These are phyloP conservation scores for Venturiaceae sp. DNA, from an alignment of 2,329 filamentous ascomycete species.

Conservation along the genomic window DNA sequence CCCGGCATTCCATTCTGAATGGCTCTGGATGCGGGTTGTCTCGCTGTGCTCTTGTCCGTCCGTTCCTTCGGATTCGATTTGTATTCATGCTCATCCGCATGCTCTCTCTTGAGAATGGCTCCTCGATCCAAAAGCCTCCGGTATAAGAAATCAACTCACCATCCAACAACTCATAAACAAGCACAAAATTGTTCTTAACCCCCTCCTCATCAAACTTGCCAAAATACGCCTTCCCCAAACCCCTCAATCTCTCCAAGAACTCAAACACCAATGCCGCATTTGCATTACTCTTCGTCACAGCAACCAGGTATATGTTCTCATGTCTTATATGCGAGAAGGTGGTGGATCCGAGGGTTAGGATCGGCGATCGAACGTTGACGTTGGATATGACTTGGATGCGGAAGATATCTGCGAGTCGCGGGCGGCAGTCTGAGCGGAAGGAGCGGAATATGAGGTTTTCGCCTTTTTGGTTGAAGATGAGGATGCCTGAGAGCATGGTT, in stretches of 20 bases:
- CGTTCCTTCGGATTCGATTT: neutral
- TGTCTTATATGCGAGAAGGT: slow-evolving; percentile 99
- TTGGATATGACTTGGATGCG: slow-evolving; percentile 99
- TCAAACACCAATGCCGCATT: slow-evolving; percentile 98
- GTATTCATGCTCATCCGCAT: neutral
- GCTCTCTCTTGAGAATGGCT: neutral
- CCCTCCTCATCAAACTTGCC: slow-evolving; percentile 99
- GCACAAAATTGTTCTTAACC: slow-evolving; percentile 99
- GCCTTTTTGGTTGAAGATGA: slow-evolving; percentile 99
- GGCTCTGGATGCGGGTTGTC: too few relatives aligned
- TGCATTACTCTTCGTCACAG: slow-evolving; percentile 97
- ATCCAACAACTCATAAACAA: slow-evolving; percentile 94
- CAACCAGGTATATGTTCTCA: slow-evolving; percentile 97
- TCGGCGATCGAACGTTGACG: slow-evolving; percentile 91
- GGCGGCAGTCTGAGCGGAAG: slow-evolving; percentile 96
- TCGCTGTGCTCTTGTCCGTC: neutral
- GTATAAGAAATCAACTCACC: slow-evolving; percentile 40
- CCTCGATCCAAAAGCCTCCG: neutral
- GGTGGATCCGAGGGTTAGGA: slow-evolving; percentile 91
- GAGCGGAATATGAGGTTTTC: slow-evolving; percentile 99
- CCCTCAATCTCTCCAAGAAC: slow-evolving; percentile 87
- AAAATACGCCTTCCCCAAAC: slow-evolving; percentile 91
- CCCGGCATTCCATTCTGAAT: neutral
- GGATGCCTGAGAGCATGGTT: slow-evolving; percentile 89
- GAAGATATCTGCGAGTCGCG: slow-evolving; percentile 95